Evolutionary conservation across 352 stramenopile genomes (phyloP), one percentile per base, ranked within the genome.

Genomic region (Phytopythium oedochilum): DNA sequence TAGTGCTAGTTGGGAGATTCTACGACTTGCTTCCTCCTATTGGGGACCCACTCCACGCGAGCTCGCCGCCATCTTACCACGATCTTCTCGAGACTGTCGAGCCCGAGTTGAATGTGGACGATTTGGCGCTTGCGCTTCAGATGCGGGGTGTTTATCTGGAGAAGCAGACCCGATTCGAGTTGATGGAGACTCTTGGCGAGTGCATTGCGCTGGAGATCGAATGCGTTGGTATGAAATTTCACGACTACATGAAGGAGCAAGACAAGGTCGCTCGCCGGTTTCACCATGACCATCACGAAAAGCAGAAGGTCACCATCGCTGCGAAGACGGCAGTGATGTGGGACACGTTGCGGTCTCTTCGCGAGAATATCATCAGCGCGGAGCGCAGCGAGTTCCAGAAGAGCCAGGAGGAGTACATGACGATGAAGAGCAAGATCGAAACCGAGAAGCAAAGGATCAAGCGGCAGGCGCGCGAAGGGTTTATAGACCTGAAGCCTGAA

Each of bases 191-290:
- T 18, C 61, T 92, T 14, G 75, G 71, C 0, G 63, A 82, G 31
- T 87, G 71, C 31, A 35, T 92, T 0, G 57, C 68, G 43, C 75
- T 92, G 0, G 83, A 92, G 50, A 20, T 88, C 18, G 83, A 92
- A 32, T 91, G 80, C 25, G 53, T 91, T 31, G 83, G 78, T 2
- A 54, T 53, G 0, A 72, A 70, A 40, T 92, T 91, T 22, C 78
- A 89, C 51, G 49, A 67, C 0, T 66, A 88, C 47, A 74, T 92
- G 71, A 90, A 89, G 42, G 65, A 79, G 2, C 74, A 89, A 52
- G 83, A 92, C 48, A 73, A 76, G 29, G 51, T 80, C 9, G 70
- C 73, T 14, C 60, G 75, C 18, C 63, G 61, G 12, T 66, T 80
- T 31, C 77, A 70, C 18, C 80, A 86, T 23, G 75, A 86, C 20